Evolutionary conservation across 2,329 filamentous ascomycete genomes (phyloP).

Genomic region (Apiospora saccharicola): DNA sequence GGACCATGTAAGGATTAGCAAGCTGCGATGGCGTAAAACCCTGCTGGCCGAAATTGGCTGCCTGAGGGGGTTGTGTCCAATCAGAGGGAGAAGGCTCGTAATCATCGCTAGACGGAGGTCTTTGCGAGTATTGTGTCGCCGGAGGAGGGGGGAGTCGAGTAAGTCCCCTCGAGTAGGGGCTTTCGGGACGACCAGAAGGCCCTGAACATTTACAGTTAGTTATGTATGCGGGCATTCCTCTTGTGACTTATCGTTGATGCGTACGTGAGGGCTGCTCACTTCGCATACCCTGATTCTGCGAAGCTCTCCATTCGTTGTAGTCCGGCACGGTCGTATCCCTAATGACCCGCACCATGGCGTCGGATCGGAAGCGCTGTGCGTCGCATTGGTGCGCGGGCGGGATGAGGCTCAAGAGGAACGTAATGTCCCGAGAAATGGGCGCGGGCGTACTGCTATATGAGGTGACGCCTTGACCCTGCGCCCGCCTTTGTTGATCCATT

Average conservation of each 20-base stretch:
- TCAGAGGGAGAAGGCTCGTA: slow-evolving; percentile 42
- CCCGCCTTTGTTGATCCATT: slow-evolving; percentile 76
- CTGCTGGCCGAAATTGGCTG: slow-evolving; percentile 38
- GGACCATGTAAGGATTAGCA: slow-evolving; percentile 36
- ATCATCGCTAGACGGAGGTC: slow-evolving; percentile 54
- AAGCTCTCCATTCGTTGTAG: slow-evolving; percentile 61
- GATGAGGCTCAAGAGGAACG: slow-evolving; percentile 74
- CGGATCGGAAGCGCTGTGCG: slow-evolving; percentile 72
- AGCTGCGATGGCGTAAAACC: slow-evolving; percentile 30
- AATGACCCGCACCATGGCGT: slow-evolving; percentile 77
- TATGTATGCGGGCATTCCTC: not conserved
- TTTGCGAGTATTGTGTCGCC: slow-evolving; percentile 55
- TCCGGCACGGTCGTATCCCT: slow-evolving; percentile 72
- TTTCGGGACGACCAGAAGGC: slow-evolving; percentile 49
- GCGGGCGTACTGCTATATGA: slow-evolving; percentile 53
- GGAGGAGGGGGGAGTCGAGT: slow-evolving; percentile 47
- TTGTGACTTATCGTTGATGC: slow-evolving; percentile 43
- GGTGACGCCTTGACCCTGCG: slow-evolving; percentile 54
- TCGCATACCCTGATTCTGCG: slow-evolving; percentile 38
- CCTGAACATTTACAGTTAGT: slow-evolving; percentile 39
- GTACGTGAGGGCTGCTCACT: slow-evolving; percentile 42
- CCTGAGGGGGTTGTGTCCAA: slow-evolving; percentile 10
- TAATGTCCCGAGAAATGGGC: slow-evolving; percentile 75
- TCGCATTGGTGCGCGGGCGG: slow-evolving; percentile 78
- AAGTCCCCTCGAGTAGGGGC: slow-evolving; percentile 53